These are phyloP conservation scores for Conticribra weissflogii DNA, from an alignment of 108 stramenopile species.

Conservation along the genomic window DNA sequence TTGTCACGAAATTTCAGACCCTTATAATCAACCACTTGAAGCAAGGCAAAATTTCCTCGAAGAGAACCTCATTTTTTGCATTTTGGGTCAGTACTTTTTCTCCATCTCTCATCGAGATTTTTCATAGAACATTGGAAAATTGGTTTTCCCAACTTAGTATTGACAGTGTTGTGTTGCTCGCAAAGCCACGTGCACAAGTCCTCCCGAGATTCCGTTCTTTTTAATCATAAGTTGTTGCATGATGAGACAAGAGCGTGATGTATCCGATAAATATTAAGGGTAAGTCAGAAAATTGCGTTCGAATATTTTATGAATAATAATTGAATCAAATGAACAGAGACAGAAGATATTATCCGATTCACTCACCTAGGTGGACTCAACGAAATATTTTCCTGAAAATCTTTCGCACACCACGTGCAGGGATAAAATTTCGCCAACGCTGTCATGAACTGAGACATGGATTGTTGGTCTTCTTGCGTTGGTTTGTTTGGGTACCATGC, in stretches of 20 bases:
- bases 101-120: constrained; percentile 84
- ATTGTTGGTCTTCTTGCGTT: constrained; percentile 54
- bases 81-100: constrained; percentile 70
- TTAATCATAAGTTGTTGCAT: not conserved
- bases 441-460: constrained; percentile 66
- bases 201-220: constrained; percentile 67
- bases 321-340: not conserved
- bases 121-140: constrained; percentile 74
- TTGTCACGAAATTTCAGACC: too few relatives aligned
- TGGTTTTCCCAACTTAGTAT: constrained; percentile 81
- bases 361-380: constrained; percentile 64
- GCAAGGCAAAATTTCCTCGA: too few relatives aligned
- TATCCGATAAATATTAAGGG: too few relatives aligned
- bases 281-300: too few relatives aligned
- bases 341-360: not conserved
- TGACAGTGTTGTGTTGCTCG: constrained; percentile 86
- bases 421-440: constrained; percentile 85
- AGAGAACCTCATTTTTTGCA: constrained; percentile 55
- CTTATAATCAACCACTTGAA: too few relatives aligned
- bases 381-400: constrained; percentile 76
- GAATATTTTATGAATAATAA: too few relatives aligned
- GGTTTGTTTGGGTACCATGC: constrained; percentile 89
- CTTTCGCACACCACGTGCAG: constrained; percentile 79
- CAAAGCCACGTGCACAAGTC: constrained; percentile 86
- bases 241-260: too few relatives aligned